phyloP scores from a whole-genome alignment of 441 rosid genomes.

The Cnidoscolus chayamansa region DNA sequence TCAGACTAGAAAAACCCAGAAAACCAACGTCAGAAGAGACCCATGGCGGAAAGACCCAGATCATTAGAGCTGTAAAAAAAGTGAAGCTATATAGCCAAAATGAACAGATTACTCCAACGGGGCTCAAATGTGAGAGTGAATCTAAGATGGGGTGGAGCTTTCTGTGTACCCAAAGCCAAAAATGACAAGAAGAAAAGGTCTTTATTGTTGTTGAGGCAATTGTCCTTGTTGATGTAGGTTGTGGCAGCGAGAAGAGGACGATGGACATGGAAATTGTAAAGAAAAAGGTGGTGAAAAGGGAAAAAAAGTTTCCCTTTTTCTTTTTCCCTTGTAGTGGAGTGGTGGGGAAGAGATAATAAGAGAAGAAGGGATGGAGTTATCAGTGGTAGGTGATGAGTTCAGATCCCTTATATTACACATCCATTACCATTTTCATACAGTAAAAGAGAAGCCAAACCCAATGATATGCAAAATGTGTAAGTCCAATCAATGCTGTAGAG shows the following conservation, averaged over 20 bases:
- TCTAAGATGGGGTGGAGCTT: constrained; percentile 68
- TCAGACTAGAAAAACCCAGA: constrained; percentile 26
- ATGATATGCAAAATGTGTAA: constrained; percentile 25
- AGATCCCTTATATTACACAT: constrained; percentile 22
- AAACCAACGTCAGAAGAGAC: constrained; percentile 17
- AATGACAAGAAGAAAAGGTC: constrained; percentile 27
- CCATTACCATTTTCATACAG: constrained; percentile 24
- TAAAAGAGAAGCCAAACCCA: constrained; percentile 33
- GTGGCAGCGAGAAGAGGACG: constrained; percentile 11
- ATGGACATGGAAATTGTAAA: constrained; percentile 28
- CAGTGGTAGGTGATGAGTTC: constrained; percentile 58
- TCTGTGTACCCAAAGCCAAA: constrained; percentile 39
- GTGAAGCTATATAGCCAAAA: constrained; percentile 27
- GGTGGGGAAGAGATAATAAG: constrained; percentile 17
- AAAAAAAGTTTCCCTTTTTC: no score
- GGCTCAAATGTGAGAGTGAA: constrained; percentile 41
- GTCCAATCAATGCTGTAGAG: no score
- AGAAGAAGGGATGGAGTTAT: constrained; percentile 48
- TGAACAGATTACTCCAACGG: constrained; percentile 23
- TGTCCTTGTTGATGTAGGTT: not conserved
- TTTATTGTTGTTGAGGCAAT: not conserved
- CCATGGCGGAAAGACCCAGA: constrained; percentile 28
- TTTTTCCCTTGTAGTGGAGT: constrained; percentile 13
- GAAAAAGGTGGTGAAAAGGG: not conserved
- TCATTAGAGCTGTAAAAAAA: constrained; percentile 26